Evolutionary conservation across 1,284 basidiomycete species (phyloP), one percentile per base, ranked within the genome.

Genomic region (Rhodotorula sp.): DNA sequence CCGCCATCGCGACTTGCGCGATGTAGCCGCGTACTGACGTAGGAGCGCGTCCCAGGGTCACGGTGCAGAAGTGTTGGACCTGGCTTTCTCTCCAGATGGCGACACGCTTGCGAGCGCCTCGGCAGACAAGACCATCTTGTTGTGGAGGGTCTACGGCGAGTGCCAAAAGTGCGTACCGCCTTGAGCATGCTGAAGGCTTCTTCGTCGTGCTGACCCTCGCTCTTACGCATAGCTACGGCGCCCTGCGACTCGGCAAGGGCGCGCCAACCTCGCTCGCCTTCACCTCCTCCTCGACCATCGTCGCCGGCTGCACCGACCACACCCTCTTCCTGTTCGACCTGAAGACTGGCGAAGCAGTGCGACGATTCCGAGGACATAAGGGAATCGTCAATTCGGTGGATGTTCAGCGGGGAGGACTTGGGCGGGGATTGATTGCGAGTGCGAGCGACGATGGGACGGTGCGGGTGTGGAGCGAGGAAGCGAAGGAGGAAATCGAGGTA

Each of bases 361-460:
- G 87, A 72, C 87, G 87, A 77, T 86, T 91, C 58, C 86, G 89
- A 8, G 92, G 91, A 0, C 93, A 96, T 80, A 86, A 87, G 68
- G 92, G 90, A 60, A 90, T 95, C 69, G 86, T 95, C 81, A 96
- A 96, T 80, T 83, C 87, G 15, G 82, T 96, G n/a, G 91, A 94
- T 34, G 71, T 74, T 36, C 73, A 74, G 67, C 57, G 62, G 20
- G 86, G 87, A 48, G 91, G 90, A 3, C 87, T 89, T 0, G 82
- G 82, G 13, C 66, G 80, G 34, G 93, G 94, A 79, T 85, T 95
- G 46, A 79, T 95, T 29, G 88, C 87, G 11, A 92, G 90, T 1
- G 93, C 87, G 19, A 89, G 89, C 29, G 94, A 97, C 78, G 94
- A 97, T 77, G 91, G 92, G 1, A 88, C 88, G 0, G 91, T 94